phyloP scores from a whole-genome alignment of 2,329 filamentous ascomycete species.

The Teratosphaeria zuluensis region DNA sequence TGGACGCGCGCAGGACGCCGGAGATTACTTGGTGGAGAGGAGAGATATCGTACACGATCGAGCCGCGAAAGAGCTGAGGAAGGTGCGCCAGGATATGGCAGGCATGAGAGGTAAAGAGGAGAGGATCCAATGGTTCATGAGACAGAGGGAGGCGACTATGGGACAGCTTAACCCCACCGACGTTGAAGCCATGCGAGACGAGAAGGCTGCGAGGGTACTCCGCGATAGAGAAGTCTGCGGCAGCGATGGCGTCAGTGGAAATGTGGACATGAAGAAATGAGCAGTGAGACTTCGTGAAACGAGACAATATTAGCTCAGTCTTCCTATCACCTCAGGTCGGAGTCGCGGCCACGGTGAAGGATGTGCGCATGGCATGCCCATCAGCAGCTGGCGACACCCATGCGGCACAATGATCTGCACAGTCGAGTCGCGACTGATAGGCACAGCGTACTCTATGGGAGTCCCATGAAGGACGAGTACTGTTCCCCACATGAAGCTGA shows the following conservation, averaged over 20 bases:
- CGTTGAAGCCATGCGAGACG: conserved; percentile 34
- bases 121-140: conserved; percentile 68
- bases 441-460: too few relatives aligned
- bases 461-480: too few relatives aligned
- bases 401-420: too few relatives aligned
- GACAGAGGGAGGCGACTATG: conserved; percentile 54
- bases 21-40: conserved; percentile 54
- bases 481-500: too few relatives aligned
- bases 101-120: conserved; percentile 38
- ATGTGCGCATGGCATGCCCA: too few relatives aligned
- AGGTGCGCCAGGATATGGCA: conserved; percentile 42
- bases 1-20: conserved; percentile 55
- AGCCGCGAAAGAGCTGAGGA: conserved; percentile 53
- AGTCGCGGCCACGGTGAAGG: too few relatives aligned
- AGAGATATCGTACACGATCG: conserved; percentile 57
- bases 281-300: not conserved
- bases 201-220: conserved; percentile 36
- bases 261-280: not conserved
- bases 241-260: conserved; percentile 29
- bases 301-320: too few relatives aligned
- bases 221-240: conserved; percentile 38
- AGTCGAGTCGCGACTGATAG: too few relatives aligned
- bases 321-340: not conserved
- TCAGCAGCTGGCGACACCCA: too few relatives aligned
- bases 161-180: conserved; percentile 23